Base-by-base conservation (phyloP, 768 basidiomycete species). In the Podaxis pistillaris region DNA sequence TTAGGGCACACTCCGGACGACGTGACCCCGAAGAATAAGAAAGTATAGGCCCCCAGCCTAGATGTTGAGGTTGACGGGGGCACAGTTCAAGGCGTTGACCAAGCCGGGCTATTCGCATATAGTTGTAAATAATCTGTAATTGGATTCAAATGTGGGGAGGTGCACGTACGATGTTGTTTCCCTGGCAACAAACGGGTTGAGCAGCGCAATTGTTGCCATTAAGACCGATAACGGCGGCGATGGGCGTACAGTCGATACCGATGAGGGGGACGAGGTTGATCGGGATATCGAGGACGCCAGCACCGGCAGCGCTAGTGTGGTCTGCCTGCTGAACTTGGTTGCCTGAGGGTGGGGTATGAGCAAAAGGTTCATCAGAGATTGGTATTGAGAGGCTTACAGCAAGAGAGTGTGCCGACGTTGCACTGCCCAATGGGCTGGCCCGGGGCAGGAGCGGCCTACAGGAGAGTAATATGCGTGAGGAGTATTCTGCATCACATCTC, bases 181-280 rank as follows among this genome's bases (percentile, higher is more conserved):
- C 5, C 26, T 56, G 7, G 49, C 64, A 64, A 49, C 64, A 64
- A 4, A 51, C 59, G n/a, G 64, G 46, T 22, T 60, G 56, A 15
- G 54, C 64, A 44, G 55, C 55, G 44, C 59, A 64, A 28, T 41
- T 51, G 15, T 57, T 52, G 38, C 54, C 55, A 4, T 19, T 30
- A 13, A 40, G n/a, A 33, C 64, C 64, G 13, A 64, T 17, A 24
- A 60, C 37, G 24, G 41, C 41, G 3, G 59, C 28, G 37, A 64
- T 56, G n/a, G 63, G 58, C 52, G n/a, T 60, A 28, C 58, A 60
- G 40, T 38, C 24, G 28, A 60, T n/a, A 30, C 51, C 58, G 13
- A 60, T 28, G 30, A 59, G 22, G 22, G 30, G 15, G 11, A 13
- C 2, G 7, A 54, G 0, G 24, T 60, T 53, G 15, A 56, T 4